Evolutionary conservation across 75 land plant genomes (phyloP).

Genomic region (Adiantum capillusveneris): DNA sequence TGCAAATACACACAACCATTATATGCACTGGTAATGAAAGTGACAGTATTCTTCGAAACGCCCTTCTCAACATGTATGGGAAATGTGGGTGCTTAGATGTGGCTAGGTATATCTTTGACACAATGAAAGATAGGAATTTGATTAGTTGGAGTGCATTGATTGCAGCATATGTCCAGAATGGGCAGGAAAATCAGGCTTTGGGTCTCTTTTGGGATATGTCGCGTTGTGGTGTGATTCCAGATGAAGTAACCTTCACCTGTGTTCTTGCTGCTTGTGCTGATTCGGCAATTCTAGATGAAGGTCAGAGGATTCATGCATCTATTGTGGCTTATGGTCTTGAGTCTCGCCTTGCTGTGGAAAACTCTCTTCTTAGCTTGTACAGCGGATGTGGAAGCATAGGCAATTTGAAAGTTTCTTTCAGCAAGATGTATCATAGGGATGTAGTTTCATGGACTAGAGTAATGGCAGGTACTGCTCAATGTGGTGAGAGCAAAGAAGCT

Average conservation of each 20-base stretch:
- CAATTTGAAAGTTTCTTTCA: slow-evolving; percentile 27
- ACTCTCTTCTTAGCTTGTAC: slow-evolving; percentile 32
- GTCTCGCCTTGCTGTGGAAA: slow-evolving; percentile 6
- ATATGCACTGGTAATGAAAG: slow-evolving; percentile 17
- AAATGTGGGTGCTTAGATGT: slow-evolving; percentile 24
- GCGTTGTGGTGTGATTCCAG: slow-evolving; percentile 25
- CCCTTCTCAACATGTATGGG: slow-evolving; percentile 27
- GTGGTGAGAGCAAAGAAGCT: slow-evolving; percentile 41
- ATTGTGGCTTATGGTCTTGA: slow-evolving; percentile 6
- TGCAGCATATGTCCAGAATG: slow-evolving; percentile 33
- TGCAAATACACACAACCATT: slow-evolving; percentile 13
- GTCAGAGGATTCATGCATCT: slow-evolving; percentile 9
- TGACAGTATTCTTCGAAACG: slow-evolving; percentile 17
- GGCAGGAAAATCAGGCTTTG: slow-evolving; percentile 32
- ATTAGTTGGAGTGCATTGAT: slow-evolving; percentile 50
- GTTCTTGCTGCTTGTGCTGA: slow-evolving; percentile 20
- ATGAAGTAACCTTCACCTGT: slow-evolving; percentile 11
- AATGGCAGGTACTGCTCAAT: slow-evolving; percentile 36
- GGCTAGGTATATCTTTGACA: slow-evolving; percentile 23
- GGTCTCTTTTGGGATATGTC: slow-evolving; percentile 36
- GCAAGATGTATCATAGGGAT: slow-evolving; percentile 9
- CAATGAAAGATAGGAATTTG: slow-evolving; percentile 1
- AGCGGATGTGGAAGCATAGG: slow-evolving; percentile 33
- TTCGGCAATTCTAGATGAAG: slow-evolving; percentile 4
- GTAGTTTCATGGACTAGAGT: slow-evolving; percentile 45